Base-by-base conservation (phyloP, 2,329 filamentous ascomycete genomes). In the Ceratocystis huliohia region DNA sequence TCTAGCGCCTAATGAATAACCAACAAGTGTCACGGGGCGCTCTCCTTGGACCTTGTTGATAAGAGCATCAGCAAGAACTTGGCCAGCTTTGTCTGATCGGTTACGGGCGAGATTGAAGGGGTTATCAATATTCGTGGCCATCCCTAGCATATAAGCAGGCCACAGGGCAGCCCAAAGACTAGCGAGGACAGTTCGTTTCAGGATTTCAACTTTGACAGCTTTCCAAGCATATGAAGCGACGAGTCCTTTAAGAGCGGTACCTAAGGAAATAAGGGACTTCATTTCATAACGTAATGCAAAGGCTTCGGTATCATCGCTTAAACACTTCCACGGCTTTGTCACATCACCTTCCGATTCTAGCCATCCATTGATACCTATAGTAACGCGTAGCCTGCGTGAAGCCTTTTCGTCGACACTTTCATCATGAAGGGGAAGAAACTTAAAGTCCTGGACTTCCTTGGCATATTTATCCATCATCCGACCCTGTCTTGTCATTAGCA, bases 351-450 rank as follows among this genome's bases (percentile, higher is more conserved):
- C 84, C 6, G 84, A 80, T 1, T 83, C 87, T 13, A 96, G 80
- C 92, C 91, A 96, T 45, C 92, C 92, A 68, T 90, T 93, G 69
- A 96, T 85, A 7, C 89, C 90, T 67, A 96, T 89, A 0, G 89
- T 91, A 2, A 96, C 86, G 10, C 91, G 83, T 2, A 96, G 77
- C 2, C 88, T 82, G 5, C 68, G 37, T 57, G 61, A 53, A 22
- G 56, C 37, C n/a, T 33, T 46, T 5, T 45, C 41, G 3, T 46
- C 22, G 44, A 59, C 13, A 46, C 63, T 57, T 37, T 68, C 67
- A 15, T 66, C 63, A 37, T 82, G 80, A 17, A 95, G 82, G 0
- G 91, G 91, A 1, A 96, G 79, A 73, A 96, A 96, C 22, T 78
- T 77, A 70, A 86, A 86, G 74, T 96, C 92, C 69, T 94, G 86